Evolutionary conservation across 306 rosid genomes (phyloP).

Genomic region (Medicago lupulina): DNA sequence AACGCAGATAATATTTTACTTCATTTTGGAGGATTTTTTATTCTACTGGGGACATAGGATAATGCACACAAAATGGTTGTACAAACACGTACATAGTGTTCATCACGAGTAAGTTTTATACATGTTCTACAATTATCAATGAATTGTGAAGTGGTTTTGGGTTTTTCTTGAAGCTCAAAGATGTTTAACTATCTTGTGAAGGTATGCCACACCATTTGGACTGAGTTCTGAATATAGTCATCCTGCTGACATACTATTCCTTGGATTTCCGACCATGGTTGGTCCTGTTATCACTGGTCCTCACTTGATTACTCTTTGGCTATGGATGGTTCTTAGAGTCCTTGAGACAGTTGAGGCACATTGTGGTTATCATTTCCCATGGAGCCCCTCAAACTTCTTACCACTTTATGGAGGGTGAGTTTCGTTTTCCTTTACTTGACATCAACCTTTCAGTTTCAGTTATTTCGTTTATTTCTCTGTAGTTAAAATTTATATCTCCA

Average conservation of each 20-base stretch:
- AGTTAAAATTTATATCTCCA: too few relatives aligned
- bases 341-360: constrained; percentile 98
- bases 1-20: constrained; percentile 79
- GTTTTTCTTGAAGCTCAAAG: constrained; percentile 9
- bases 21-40: constrained; percentile 87
- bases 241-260: constrained; percentile 97
- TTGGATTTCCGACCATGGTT: constrained; percentile 86
- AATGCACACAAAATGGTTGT: constrained; percentile 93
- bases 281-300: constrained; percentile 98
- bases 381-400: constrained; percentile 89
- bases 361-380: constrained; percentile 92
- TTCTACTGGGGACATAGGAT: constrained; percentile 98
- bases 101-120: constrained; percentile 89
- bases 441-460: not conserved
- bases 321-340: constrained; percentile 90
- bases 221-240: constrained; percentile 96
- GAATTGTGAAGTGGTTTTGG: not conserved
- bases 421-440: constrained; percentile 25
- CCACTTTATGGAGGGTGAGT: constrained; percentile 96
- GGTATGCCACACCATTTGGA: constrained; percentile 97
- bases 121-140: not conserved
- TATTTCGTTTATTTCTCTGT: too few relatives aligned
- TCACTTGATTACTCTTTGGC: constrained; percentile 87
- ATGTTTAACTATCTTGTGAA: constrained; percentile 43
- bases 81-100: constrained; percentile 91